phyloP scores from a whole-genome alignment of 2,329 filamentous ascomycete genomes.

The Zymoseptoria tritici region DNA sequence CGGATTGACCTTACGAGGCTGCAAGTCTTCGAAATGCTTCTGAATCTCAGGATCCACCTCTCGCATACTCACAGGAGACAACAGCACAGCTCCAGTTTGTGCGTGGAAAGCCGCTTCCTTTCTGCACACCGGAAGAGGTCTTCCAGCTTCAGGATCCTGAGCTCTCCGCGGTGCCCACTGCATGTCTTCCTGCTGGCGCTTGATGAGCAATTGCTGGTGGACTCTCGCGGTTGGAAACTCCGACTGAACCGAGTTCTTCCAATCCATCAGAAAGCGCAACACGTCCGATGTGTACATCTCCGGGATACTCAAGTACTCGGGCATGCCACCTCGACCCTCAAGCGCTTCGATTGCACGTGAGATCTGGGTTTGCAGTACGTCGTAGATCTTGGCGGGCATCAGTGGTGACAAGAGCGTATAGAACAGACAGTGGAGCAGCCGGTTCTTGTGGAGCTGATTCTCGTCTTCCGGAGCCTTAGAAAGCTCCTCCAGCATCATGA shows the following conservation, averaged over 20 bases:
- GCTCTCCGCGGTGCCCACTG: background rate
- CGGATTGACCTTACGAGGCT: background rate
- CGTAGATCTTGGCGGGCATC: slow-evolving; percentile 6
- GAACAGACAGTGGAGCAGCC: slow-evolving; percentile 1
- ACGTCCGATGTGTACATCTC: slow-evolving; percentile 1
- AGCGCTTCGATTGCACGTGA: background rate
- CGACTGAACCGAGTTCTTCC: slow-evolving; percentile 3
- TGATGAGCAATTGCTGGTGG: background rate
- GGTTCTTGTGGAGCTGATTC: background rate
- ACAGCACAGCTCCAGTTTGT: slow-evolving; percentile 10
- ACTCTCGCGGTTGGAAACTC: slow-evolving; percentile 5
- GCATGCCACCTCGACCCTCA: slow-evolving; percentile 1
- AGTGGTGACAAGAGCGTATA: slow-evolving; percentile 9
- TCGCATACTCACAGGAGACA: background rate
- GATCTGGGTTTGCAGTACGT: slow-evolving; percentile 5
- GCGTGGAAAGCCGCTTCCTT: slow-evolving; percentile 8
- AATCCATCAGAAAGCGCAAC: slow-evolving; percentile 3
- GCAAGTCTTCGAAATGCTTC: slow-evolving; percentile 27
- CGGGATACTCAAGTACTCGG: slow-evolving; percentile 3
- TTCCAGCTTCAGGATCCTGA: background rate
- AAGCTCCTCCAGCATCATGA: slow-evolving; percentile 2
- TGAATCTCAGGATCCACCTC: slow-evolving; percentile 16
- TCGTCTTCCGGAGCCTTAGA: background rate
- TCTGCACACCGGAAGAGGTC: background rate
- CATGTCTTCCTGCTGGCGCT: background rate